Evolutionary conservation across 176 grass and related monocot species (phyloP), one percentile per base, ranked within the genome.

Genomic region (Eremochloa ophiuroides): DNA sequence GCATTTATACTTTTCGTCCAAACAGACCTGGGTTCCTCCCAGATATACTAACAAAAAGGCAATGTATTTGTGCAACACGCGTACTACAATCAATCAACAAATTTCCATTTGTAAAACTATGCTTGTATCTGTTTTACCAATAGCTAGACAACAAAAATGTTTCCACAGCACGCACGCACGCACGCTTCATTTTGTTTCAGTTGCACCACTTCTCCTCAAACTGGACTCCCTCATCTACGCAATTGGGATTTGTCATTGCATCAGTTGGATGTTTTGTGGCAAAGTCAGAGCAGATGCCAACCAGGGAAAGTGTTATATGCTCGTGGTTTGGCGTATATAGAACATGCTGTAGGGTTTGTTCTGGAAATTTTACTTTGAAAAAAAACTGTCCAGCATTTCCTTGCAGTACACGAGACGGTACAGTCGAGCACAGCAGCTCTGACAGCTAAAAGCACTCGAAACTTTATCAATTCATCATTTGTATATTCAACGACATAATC

Each of bases 191-290:
- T 41, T 90, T 82, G 66, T 73, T 85, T 91, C 65, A 84, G 25
- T 60, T 91, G 92, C 71, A 91, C 66, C 15, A 95, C 29, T 9
- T 89, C 88, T 89, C 80, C 86, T 91, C 34, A 98, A 83, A 38
- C 90, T 98, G 72, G 47, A 91, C 80, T 95, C 93, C 28, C 82
- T 88, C 84, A 93, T 91, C 95, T 98, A 71, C 43, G 40, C 10
- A 69, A 74, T 44, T 22, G 12, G 22, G 66, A 71, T 79, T 71
- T 63, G 28, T 40, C n/a, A 71, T 61, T n/a, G 6, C 22, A 83
- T 76, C 30, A 50, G 64, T 59, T 78, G 2, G 28, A 55, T 66
- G 50, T 71, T 70, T 61, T 14, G 10, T 39, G 41, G 16, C 43
- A 39, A 44, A 16, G 22, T 48, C 4, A 84, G 43, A 12, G 60